These are phyloP conservation scores for Neofusicoccum kwambonambiense DNA, from an alignment of 2,329 filamentous ascomycete species.

Conservation along the genomic window DNA sequence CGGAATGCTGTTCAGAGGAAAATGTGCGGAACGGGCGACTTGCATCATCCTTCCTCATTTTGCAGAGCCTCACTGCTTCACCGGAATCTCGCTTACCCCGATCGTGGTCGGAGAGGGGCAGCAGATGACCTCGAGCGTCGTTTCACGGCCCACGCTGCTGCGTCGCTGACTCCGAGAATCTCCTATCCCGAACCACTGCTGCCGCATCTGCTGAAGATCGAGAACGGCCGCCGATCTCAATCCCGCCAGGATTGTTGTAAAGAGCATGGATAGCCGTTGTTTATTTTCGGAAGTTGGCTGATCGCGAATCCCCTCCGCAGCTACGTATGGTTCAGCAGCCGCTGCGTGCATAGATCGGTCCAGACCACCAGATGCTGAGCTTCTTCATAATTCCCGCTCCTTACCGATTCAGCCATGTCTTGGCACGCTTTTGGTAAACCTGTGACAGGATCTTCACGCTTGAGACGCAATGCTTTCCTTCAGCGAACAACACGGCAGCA, in stretches of 20 bases:
- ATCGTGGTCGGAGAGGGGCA: background rate
- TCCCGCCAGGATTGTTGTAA: background rate
- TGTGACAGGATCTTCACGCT: background rate
- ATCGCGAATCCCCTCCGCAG: background rate
- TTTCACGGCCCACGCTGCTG: background rate
- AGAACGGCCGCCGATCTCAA: background rate
- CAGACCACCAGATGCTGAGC: background rate
- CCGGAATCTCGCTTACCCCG: background rate
- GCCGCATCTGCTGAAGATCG: background rate
- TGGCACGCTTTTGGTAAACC: background rate
- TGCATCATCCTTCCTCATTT: background rate
- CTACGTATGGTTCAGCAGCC: background rate
- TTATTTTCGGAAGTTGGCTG: background rate
- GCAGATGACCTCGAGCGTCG: background rate
- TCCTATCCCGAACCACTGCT: background rate
- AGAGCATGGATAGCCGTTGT: background rate
- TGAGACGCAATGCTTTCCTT: background rate
- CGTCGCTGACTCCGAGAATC: background rate
- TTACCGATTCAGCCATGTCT: background rate
- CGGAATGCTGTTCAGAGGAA: background rate
- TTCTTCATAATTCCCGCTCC: background rate
- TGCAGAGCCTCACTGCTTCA: conserved; percentile 4
- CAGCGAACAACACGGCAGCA: background rate
- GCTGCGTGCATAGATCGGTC: background rate
- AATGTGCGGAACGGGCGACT: background rate